Conservation (phyloP, 768 basidiomycete species). For the Daedalea quercina region DNA sequence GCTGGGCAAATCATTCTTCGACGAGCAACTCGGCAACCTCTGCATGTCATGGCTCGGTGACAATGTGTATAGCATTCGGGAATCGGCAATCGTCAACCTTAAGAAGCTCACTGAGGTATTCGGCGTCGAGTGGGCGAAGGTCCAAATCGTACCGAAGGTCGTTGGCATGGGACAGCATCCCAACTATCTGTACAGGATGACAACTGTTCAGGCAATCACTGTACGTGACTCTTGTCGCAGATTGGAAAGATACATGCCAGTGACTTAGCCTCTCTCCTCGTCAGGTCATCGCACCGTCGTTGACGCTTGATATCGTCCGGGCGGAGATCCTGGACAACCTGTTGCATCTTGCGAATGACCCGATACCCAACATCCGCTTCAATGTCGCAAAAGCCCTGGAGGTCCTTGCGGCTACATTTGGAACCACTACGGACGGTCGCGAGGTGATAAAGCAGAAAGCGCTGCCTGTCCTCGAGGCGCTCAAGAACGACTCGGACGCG, state of each 20-base stretch:
- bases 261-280: slow-evolving; percentile 4
- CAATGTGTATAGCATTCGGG: slow-evolving; percentile 96
- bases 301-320: slow-evolving; percentile 78
- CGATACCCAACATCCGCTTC: slow-evolving; percentile 99
- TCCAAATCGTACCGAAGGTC: slow-evolving; percentile 93
- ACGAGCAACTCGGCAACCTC: slow-evolving; percentile 91
- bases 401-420: slow-evolving; percentile 72
- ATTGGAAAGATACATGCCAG: not conserved
- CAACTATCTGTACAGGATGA: slow-evolving; percentile 97
- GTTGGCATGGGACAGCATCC: slow-evolving; percentile 96
- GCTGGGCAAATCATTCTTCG: slow-evolving; percentile 93
- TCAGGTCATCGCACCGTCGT: slow-evolving; percentile 91
- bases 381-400: slow-evolving; percentile 96
- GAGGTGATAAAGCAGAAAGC: slow-evolving; percentile 70
- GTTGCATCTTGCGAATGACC: slow-evolving; percentile 75
- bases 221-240: slow-evolving; percentile 39
- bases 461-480: slow-evolving; percentile 76
- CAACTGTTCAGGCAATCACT: slow-evolving; percentile 96
- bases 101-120: slow-evolving; percentile 98
- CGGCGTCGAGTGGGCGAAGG: slow-evolving; percentile 94
- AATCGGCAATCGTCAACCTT: slow-evolving; percentile 95
- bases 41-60: slow-evolving; percentile 99
- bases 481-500: slow-evolving; percentile 85
- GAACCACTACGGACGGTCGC: slow-evolving; percentile 56
- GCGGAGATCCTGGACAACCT: slow-evolving; percentile 82